Evolutionary conservation across 2,329 filamentous ascomycete genomes (phyloP), one percentile per base, ranked within the genome.

Genomic region (Metarhizium rileyi): DNA sequence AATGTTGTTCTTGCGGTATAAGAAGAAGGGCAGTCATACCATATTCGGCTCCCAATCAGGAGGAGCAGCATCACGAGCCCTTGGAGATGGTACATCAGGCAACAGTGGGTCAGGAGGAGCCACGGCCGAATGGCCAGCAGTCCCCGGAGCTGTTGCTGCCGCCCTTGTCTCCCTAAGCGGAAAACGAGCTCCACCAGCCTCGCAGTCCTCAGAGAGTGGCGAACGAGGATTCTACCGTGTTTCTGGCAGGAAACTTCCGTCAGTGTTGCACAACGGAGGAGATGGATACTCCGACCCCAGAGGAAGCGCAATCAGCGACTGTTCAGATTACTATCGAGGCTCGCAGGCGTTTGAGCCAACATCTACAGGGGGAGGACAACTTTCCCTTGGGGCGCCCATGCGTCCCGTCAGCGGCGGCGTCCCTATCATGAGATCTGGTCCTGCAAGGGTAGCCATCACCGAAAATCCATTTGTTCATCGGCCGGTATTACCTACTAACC

Each of bases 221-320:
- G 80, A 84, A 59, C 69, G 71, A 52, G 78, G 80, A 1, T 86
- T 86, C 61, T 77, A 83, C 53, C 77, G 80, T 27, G 76, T 86
- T 2, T 82, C 81, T 5, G 82, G 82, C 53, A 75, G 75, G 58
- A 85, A 84, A 58, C 62, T 86, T 50, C 77, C 78, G 3, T 80
- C 82, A 2, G 81, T 84, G 9, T 65, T 85, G 35, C 72, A 79
- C 51, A 71, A 70, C 44, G 81, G 81, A 14, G 81, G 81, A 5
- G 81, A 84, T 59, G 81, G 81, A 1, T 84, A 80, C 63, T 72
- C 73, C 20, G 78, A 79, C 51, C 72, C 69, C 8, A 63, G 66
- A 5, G 62, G 64, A 47, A 71, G 65, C 55, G 62, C 70, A 44
- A 64, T 73, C 57, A 80, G 75, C 56, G 71, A 69, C 30, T 66